Evolutionary conservation across 345 rosid species (phyloP), one percentile per base, ranked within the genome.

Genomic region (Chamaenerion angustifolium): DNA sequence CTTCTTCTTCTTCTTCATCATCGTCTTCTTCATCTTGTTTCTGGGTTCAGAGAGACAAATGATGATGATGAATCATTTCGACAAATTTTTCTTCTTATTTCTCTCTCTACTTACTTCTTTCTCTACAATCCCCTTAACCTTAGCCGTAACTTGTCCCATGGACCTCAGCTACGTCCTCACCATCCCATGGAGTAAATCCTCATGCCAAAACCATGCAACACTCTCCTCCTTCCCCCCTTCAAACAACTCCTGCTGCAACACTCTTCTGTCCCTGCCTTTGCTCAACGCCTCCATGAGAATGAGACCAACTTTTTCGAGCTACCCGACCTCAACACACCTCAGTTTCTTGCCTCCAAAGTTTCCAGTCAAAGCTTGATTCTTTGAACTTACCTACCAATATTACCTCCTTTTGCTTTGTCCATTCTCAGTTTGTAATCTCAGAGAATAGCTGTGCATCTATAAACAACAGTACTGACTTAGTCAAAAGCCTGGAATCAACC

Each of bases 121-220:
- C 16, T 31, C 40, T 25, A 40, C 25, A 8, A 10, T 43, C 14
- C 17, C 49, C 43, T 17, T 48, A 1, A 6, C 55, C 17, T 13
- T 54, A 3, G 49, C 49, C 43, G 8, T 49, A 16, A 35, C 47
- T 16, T 90, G 98, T 49, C 95, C 95, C 16, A 31, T 81, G 57
- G 82, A 77, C 60, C 77, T 83, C 59, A 68, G 45, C 42, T 85
- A 81, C 54, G 80, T 81, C 16, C 53, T 62, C 1, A 75, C 54
- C 59, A 61, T 86, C 71, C 94, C 83, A 56, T 86, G 94, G 94
- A 75, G 81, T 77, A 61, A 63, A 3, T 68, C 83, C 0, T 43
- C 46, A 42, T 90, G 95, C 60, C 58, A 6, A 16, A 8, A 16
- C 60, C 55, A 52, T 21, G 49, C 57, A 1, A 15, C 8, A 44